phyloP scores from a whole-genome alignment of 2,329 filamentous ascomycete genomes.

The Fusarium nygamai region DNA sequence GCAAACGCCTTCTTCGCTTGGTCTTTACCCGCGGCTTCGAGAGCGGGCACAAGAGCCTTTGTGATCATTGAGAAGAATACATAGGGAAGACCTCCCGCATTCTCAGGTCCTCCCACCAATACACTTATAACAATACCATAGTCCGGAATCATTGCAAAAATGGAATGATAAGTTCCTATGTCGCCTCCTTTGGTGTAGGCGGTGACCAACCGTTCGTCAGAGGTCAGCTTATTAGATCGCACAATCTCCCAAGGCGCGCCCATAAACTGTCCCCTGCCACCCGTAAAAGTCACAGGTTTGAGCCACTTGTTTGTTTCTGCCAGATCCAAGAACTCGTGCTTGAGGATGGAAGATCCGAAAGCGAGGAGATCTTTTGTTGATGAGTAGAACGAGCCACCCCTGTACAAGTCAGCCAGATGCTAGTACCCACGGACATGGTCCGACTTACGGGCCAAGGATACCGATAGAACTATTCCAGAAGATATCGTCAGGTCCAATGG shows the following conservation, averaged over 20 bases:
- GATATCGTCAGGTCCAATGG: neutral
- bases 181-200: conserved; percentile 11
- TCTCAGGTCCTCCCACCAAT: neutral
- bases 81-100: neutral
- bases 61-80: conserved; percentile 7
- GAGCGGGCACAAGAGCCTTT: neutral
- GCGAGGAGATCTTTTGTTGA: conserved; percentile 13
- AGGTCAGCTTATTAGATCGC: conserved; percentile 9
- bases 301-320: neutral
- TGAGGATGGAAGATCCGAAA: conserved; percentile 6
- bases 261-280: neutral
- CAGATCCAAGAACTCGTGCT: neutral
- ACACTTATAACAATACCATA: conserved; percentile 7
- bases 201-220: neutral
- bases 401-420: neutral
- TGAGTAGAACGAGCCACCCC: conserved; percentile 11
- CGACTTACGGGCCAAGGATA: conserved; percentile 4
- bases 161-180: conserved; percentile 2
- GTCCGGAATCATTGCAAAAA: conserved; percentile 1
- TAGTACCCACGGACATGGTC: rapidly evolving
- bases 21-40: conserved; percentile 3
- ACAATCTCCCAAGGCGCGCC: conserved; percentile 12
- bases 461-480: conserved; percentile 8
- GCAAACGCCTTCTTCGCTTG: neutral
- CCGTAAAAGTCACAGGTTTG: neutral